Percentiles rank a stretch among this genome's conserved stretches.
Evolutionary conservation across 495 filamentous ascomycete genomes (phyloP).

Genomic region (Parachaetomium inaequale): DNA sequence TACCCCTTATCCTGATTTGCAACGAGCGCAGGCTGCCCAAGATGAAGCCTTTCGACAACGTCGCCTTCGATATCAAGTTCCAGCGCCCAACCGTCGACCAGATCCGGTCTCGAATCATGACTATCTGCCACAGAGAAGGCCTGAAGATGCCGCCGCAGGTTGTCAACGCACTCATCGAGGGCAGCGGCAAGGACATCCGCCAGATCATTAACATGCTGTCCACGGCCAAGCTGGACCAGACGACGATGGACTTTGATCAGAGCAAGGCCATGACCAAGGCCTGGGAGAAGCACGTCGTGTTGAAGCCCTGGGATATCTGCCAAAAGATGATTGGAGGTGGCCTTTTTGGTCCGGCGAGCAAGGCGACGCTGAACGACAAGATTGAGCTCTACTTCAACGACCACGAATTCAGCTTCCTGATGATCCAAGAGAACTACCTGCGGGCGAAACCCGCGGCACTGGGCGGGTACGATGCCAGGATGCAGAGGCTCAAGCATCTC

Average conservation of each 20-base stretch:
- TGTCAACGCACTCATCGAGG: conserved; percentile 93
- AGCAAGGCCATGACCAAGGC: conserved; percentile 90
- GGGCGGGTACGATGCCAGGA: conserved; percentile 45
- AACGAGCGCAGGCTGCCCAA: conserved; percentile 90
- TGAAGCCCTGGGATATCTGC: conserved; percentile 98
- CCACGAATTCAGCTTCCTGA: conserved; percentile 91
- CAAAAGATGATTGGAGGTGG: conserved; percentile 84
- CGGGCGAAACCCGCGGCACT: conserved; percentile 68
- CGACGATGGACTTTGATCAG: conserved; percentile 72
- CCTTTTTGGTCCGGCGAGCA: conserved; percentile 78
- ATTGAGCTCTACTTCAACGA: conserved; percentile 99
- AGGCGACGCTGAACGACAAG: conserved; percentile 88
- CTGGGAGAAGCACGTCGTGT: conserved; percentile 94
- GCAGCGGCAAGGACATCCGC: conserved; percentile 89
- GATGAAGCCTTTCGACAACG: conserved; percentile 94
- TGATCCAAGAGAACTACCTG: conserved; percentile 98
- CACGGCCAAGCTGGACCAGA: conserved; percentile 81
- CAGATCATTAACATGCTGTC: conserved; percentile 99
- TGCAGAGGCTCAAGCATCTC: conserved; percentile 71
- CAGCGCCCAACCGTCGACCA: conserved; percentile 82
- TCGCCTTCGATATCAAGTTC: conserved; percentile 82
- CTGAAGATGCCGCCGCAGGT: conserved; percentile 80
- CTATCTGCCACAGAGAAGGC: conserved; percentile 88
- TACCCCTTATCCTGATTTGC: conserved; percentile 96
- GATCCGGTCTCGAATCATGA: conserved; percentile 84